Evolutionary conservation across 2,329 filamentous ascomycete genomes (phyloP).

Genomic region (Microsporum audouinii): DNA sequence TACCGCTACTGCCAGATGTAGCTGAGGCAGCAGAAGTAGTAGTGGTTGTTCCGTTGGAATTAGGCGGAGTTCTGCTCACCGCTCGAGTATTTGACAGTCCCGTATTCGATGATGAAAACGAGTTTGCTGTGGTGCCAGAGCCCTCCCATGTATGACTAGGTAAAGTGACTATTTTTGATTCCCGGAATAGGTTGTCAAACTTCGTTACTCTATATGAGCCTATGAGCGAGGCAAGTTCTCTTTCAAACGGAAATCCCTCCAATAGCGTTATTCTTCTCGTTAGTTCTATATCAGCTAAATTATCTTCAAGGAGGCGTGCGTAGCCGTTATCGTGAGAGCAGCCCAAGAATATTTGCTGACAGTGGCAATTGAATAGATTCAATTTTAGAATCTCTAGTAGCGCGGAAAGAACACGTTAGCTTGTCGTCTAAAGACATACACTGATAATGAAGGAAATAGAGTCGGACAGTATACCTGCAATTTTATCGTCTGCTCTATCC

Average conservation of each 20-base stretch:
- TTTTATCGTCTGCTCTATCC: conserved; percentile 38
- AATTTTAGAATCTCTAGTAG: conserved; percentile 43
- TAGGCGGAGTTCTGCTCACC: conserved; percentile 24
- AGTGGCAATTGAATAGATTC: conserved; percentile 47
- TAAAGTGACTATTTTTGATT: conserved; percentile 33
- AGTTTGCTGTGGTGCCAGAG: neutral
- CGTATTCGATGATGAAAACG: neutral
- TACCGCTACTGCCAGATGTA: conserved; percentile 1
- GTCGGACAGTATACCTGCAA: conserved; percentile 29
- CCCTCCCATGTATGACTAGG: neutral
- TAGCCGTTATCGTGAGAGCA: conserved; percentile 49
- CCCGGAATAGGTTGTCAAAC: conserved; percentile 44
- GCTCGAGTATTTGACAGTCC: neutral
- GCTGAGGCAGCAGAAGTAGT: conserved; percentile 1
- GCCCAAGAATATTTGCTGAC: conserved; percentile 49
- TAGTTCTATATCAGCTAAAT: conserved; percentile 35
- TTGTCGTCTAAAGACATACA: neutral
- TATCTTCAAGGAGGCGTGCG: conserved; percentile 41
- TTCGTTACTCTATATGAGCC: conserved; percentile 38
- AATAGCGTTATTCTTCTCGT: conserved; percentile 43
- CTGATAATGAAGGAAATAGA: neutral
- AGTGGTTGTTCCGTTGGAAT: conserved; percentile 19
- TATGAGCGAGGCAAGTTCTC: conserved; percentile 40
- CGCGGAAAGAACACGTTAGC: conserved; percentile 1
- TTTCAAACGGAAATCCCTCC: conserved; percentile 46